Conservation (phyloP, 805 yeast species). For the Lipomyces sp. region DNA sequence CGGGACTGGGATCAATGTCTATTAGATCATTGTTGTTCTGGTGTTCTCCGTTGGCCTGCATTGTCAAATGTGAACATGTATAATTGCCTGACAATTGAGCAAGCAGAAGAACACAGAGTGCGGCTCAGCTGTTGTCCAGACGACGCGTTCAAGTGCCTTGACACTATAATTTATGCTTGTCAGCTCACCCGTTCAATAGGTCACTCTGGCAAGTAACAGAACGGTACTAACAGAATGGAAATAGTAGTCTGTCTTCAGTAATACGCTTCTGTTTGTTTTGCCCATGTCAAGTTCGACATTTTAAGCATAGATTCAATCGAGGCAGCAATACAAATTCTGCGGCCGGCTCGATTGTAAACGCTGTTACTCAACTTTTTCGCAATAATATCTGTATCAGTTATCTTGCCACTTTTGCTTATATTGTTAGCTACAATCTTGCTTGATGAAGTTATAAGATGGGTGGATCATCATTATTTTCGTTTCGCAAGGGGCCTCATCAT, state of each 20-base stretch:
- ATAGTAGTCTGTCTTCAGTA: not conserved
- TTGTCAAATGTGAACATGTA: not conserved
- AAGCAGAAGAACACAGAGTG: too few species aligned
- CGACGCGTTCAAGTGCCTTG: too few species aligned
- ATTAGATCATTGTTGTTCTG: conserved; percentile 5
- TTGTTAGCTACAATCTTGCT: not conserved
- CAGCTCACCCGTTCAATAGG: too few species aligned
- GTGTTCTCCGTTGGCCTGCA: conserved; percentile 14
- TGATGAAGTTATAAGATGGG: not conserved
- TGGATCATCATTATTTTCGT: not conserved
- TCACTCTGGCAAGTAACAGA: too few species aligned
- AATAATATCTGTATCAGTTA: not conserved
- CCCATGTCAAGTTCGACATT: not conserved
- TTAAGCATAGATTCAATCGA: not conserved
- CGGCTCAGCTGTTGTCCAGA: too few species aligned
- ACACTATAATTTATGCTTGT: too few species aligned
- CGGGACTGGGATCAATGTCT: conserved; percentile 25
- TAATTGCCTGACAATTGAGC: too few species aligned
- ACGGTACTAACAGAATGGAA: too few species aligned
- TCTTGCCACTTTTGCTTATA: not conserved
- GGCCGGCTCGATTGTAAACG: conserved; percentile 2
- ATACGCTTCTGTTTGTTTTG: not conserved
- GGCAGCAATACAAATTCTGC: not conserved
- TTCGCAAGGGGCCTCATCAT: not conserved
- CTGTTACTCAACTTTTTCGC: not conserved